Base-by-base conservation (phyloP, 805 yeast species). In the Candida ortonii region DNA sequence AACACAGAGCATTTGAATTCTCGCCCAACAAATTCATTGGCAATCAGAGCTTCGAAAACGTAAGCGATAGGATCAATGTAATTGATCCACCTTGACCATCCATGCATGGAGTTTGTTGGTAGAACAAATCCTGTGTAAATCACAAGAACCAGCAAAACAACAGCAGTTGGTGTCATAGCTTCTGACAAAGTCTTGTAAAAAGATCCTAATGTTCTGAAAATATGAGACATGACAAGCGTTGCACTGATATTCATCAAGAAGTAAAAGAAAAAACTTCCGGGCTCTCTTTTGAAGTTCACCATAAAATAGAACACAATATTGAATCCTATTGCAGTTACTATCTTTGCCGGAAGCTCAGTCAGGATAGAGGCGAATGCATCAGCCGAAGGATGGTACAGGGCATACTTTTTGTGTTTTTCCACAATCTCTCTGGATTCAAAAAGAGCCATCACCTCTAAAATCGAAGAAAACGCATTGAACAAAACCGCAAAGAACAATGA, bases 21-120 rank as follows among this genome's bases (percentile, higher is more conserved):
- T 25, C 69, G 52, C 25, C 65, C 76, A 38, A 59, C 59, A 54
- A 76, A 78, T 52, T 78, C 84, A 46, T 76, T 77, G 2, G 70
- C 64, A 68, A 78, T 66, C 50, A 76, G 55, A 2, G 81, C 62
- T 54, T 78, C 82, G 48, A 76, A 77, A 13, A 70, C 64, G 47
- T 75, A 76, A 8, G 73, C 72, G 31, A 76, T 52, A 3, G 82
- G 82, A 44, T 76, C 66, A 28, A 77, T 46, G 46, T 73, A 77
- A 56, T 72, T 71, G 39, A 77, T 73, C 82, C 81, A 77, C 47
- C 76, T 65, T 22, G 76, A 69, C 82, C 83, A 77, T 10, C 80
- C 78, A 39, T 68, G 61, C 73, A 76, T 73, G 29, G 65, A 59
- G 4, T 69, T 65, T 20, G 70, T 68, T 19, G 81, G 82, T 39